Percentiles rank a stretch among this genome's conserved stretches.
Conservation (phyloP, 352 stramenopile species). For the Thalassiosira tumida region DNA sequence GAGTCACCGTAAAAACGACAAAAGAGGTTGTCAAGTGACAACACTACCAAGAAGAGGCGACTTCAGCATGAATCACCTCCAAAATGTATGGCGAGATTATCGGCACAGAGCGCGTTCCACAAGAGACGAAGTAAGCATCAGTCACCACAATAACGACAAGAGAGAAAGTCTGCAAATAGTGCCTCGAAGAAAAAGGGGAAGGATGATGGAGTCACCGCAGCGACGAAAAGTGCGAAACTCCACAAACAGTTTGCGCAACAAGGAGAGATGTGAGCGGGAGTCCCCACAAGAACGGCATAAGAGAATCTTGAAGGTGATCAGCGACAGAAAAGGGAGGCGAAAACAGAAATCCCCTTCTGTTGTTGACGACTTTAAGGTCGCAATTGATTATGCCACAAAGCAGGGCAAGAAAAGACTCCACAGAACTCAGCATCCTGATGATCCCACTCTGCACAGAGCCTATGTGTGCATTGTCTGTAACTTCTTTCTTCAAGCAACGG, state of each 20-base stretch:
- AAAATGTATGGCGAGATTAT: not conserved
- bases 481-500: not conserved
- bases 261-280: not conserved
- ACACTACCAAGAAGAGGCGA: not conserved
- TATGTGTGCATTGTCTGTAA: slow-evolving; percentile 8
- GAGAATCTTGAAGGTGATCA: not conserved
- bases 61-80: not conserved
- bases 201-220: not conserved
- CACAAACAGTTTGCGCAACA: not conserved
- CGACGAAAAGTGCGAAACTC: not conserved
- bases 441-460: not conserved
- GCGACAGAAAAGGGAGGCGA: not conserved
- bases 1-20: not conserved
- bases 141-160: not conserved
- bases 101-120: not conserved
- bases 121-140: not conserved
- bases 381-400: not conserved
- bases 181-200: not conserved
- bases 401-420: not conserved
- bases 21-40: not conserved
- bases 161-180: no score
- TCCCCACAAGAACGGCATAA: not conserved
- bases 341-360: not conserved
- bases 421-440: not conserved
- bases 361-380: not conserved